Evolutionary conservation across 768 basidiomycete species (phyloP), one percentile per base, ranked within the genome.

Genomic region (Mycena haematopus): DNA sequence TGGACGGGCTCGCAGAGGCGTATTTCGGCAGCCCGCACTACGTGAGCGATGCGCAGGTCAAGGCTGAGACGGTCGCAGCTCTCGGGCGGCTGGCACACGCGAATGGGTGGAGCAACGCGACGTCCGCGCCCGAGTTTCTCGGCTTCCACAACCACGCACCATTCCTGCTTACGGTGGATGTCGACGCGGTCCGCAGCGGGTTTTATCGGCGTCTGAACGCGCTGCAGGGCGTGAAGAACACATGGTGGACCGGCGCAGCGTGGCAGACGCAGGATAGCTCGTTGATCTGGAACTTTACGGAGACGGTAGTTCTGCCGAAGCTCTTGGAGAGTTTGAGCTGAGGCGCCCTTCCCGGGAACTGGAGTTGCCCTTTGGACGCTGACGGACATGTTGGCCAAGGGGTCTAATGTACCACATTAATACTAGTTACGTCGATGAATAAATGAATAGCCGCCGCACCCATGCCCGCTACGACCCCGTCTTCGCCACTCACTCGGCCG

Each of bases 141-240:
- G 52, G 52, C 25, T 55, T 55, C 40, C 24, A 55, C 53, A 55
- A 55, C 53, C 53, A 55, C 53, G 53, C 40, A 25, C 53, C 53
- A 19, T 55, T 44, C 19, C 25, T 29, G 40, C 53, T 55, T 31
- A 55, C 40, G 17, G 53, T 55, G 17, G 25, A 27, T 27, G 27
- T 55, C 19, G 53, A 44, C 15, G 53, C 53, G 53, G n/a, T 55
- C 38, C 53, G 53, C 27, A 22, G 21, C 14, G 40, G 53, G 10
- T 55, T 29, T 38, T 55, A 55, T 55, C 24, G 40, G 31, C 24
- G 27, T 19, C 40, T 27, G 40, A 44, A 55, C 27, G 40, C 40
- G 24, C 53, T 55, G 42, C 53, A 55, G 53, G 53, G 53, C 24
- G 24, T 27, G 24, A 27, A 55, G 53, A 55, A 15, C n/a, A 55